Evolutionary conservation across 83 land plant genomes (phyloP).

Genomic region (Picea abies): DNA sequence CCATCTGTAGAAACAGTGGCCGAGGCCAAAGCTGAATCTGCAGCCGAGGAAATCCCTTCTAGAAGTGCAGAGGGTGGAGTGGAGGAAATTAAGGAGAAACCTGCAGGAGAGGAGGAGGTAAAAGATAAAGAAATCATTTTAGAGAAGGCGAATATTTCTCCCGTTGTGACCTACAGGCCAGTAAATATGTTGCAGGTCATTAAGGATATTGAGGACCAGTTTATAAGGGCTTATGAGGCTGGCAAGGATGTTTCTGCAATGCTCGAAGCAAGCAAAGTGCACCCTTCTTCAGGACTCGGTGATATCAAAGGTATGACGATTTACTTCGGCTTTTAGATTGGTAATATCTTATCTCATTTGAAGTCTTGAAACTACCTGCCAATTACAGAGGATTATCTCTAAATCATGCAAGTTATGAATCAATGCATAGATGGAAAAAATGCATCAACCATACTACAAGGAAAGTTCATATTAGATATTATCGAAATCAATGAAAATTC

Average conservation of each 20-base stretch:
- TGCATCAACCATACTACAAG: background rate
- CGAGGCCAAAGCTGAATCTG: conserved; percentile 31
- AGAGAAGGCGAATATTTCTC: conserved; percentile 44
- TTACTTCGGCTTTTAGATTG: background rate
- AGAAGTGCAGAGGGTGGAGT: conserved; percentile 10
- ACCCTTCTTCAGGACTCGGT: conserved; percentile 17
- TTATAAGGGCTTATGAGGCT: conserved; percentile 35
- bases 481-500: too few species aligned
- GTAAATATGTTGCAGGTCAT: conserved; percentile 62
- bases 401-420: background rate
- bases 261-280: conserved; percentile 51
- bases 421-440: background rate
- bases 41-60: conserved; percentile 30
- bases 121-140: conserved; percentile 24
- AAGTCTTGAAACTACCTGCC: too few species aligned
- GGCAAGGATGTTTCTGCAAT: conserved; percentile 51
- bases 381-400: background rate
- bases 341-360: background rate
- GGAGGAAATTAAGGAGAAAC: conserved; percentile 27
- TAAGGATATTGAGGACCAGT: conserved; percentile 59
- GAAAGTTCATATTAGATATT: background rate
- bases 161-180: conserved; percentile 44
- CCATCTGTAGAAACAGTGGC: background rate
- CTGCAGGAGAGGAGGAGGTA: conserved; percentile 25
- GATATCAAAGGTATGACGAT: conserved; percentile 15